Evolutionary conservation across 169 alveolate species (phyloP), one percentile per base, ranked within the genome.

Genomic region (Eimeria acervulina): DNA sequence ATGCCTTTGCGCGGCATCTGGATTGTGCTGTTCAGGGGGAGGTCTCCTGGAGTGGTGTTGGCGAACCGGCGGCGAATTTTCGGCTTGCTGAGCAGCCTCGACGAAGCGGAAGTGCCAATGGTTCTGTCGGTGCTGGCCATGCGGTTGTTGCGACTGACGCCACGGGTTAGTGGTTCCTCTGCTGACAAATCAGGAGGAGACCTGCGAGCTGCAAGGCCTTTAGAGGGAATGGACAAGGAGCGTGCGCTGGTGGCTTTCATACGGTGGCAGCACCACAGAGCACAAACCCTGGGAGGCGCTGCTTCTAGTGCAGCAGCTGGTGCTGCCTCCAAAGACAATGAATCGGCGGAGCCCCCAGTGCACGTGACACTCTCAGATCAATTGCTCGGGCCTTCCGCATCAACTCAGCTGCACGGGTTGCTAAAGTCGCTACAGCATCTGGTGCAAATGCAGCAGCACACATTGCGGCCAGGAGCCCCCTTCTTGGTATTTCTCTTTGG

Each of bases 381-480:
- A 21, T 36, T 84, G 26, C 93, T 78, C 17, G 88, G 87, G 63
- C 68, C 96, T n/a, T 36, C 61, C 26, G 38, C 90, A 40, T 81
- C 78, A 2, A 55, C 87, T 13, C 96, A 87, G 72, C 76, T 93
- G 13, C 96, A 59, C 52, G 96, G 96, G 36, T 44, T 87, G 68
- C 92, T 80, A 61, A 81, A 93, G 96, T 78, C 96, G 6, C 21
- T 93, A 61, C 92, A 93, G 93, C 93, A 93, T 42, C 93, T 93
- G 15, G 93, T 59, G 84, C 88, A 81, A 47, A 47, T 93, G 93
- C 93, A 78, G 70, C 78, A 52, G 63, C 96, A 61, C 31, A 59
- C 85, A 26, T 63, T 93, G 78, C 47, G 87, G 38, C 93, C 93
- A 1, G 96, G 88, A 10, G 90, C 96, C 36, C 96, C 96, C 55